A percentile compares a stretch with the other conserved stretches of the same genome.
phyloP scores from a whole-genome alignment of 495 filamentous ascomycete genomes.

The Chaetomium fimeti region DNA sequence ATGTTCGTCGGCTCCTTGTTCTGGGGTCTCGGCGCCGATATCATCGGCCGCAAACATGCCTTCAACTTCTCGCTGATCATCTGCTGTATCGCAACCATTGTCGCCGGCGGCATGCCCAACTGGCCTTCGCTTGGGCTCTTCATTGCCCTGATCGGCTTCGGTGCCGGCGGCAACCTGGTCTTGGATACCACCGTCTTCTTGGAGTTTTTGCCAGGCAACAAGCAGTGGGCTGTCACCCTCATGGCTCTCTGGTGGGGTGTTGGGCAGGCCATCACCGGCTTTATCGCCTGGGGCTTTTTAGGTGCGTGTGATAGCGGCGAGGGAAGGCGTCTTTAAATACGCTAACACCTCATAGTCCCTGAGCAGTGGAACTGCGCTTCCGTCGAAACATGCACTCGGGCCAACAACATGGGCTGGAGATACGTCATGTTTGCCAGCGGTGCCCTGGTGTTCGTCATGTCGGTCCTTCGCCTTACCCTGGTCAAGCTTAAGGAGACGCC shows the following conservation, averaged over 20 bases:
- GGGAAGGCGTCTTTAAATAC: not conserved
- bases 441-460: slow-evolving; percentile 65
- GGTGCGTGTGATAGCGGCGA: not conserved
- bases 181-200: slow-evolving; percentile 74
- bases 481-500: slow-evolving; percentile 69
- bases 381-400: slow-evolving; percentile 56
- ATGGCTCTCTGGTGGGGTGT: slow-evolving; percentile 79
- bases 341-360: slow-evolving; percentile 30
- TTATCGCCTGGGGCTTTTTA: slow-evolving; percentile 76
- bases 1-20: slow-evolving; percentile 72
- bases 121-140: slow-evolving; percentile 66
- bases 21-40: slow-evolving; percentile 75
- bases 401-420: slow-evolving; percentile 77
- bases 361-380: slow-evolving; percentile 56
- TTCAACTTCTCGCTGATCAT: slow-evolving; percentile 72
- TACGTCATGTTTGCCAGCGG: slow-evolving; percentile 69
- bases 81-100: slow-evolving; percentile 62
- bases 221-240: slow-evolving; percentile 74
- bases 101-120: slow-evolving; percentile 68
- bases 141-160: slow-evolving; percentile 66
- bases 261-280: slow-evolving; percentile 65
- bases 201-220: slow-evolving; percentile 71
- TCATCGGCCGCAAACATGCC: slow-evolving; percentile 68
- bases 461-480: slow-evolving; percentile 63
- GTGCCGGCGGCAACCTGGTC: slow-evolving; percentile 71